These are phyloP conservation scores for Fusarium longipes DNA, from an alignment of 2,329 filamentous ascomycete species.

Conservation along the genomic window DNA sequence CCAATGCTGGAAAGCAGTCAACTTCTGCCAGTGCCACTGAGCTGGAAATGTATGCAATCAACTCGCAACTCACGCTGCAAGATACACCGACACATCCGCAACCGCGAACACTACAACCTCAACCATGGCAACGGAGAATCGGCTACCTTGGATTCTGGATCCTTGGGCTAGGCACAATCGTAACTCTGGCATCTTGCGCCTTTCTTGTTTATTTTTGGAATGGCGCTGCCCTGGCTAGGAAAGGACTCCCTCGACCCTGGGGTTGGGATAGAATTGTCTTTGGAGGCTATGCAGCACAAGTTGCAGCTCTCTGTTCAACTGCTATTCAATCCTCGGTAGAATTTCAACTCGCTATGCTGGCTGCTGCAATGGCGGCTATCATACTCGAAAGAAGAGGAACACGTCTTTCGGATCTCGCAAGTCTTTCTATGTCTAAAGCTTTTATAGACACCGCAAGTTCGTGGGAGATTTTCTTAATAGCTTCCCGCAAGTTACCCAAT, in stretches of 20 bases:
- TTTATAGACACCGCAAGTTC: not conserved
- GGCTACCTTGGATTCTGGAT: not conserved
- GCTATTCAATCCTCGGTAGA: not conserved
- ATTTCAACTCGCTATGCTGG: conserved; percentile 1
- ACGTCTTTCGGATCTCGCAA: not conserved
- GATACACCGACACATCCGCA: not conserved
- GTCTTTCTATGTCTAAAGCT: conserved; percentile 3
- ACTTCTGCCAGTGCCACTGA: not conserved
- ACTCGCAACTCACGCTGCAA: not conserved
- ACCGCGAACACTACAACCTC: not conserved
- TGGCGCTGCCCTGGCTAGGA: not conserved
- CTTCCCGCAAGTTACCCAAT: fast-evolving
- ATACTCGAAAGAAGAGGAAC: conserved; percentile 9
- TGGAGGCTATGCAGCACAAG: not conserved
- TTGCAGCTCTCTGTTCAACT: conserved; percentile 20
- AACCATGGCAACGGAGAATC: not conserved
- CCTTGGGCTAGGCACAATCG: not conserved
- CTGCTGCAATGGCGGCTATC: conserved; percentile 15
- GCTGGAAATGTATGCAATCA: not conserved
- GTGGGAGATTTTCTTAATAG: not conserved
- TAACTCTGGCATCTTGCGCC: conserved; percentile 1
- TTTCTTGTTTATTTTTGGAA: conserved; percentile 24
- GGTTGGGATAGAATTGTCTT: conserved; percentile 17
- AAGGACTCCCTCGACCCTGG: not conserved
- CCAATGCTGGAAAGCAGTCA: not conserved